These are phyloP conservation scores for Pleurotus citrinopileatus DNA, from an alignment of 768 basidiomycete species.

Conservation along the genomic window DNA sequence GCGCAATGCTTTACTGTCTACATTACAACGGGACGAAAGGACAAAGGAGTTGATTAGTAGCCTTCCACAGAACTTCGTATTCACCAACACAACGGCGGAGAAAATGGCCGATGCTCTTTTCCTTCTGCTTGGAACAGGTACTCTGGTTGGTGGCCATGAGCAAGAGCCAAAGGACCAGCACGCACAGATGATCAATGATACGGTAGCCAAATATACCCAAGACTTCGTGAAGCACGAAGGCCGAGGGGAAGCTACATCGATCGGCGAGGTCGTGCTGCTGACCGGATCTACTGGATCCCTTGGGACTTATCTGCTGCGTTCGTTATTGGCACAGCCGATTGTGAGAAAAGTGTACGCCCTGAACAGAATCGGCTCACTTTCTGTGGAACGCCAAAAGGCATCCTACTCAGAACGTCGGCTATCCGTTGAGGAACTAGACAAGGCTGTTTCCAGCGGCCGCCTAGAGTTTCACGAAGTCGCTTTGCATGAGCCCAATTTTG, in stretches of 20 bases:
- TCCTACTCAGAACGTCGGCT: not conserved
- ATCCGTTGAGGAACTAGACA: not conserved
- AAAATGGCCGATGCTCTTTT: too few species aligned
- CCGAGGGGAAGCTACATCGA: too few species aligned
- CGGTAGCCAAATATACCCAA: too few species aligned
- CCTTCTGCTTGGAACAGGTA: too few species aligned
- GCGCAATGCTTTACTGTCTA: not conserved
- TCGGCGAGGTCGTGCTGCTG: too few species aligned
- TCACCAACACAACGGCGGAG: too few species aligned
- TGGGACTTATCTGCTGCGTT: conserved; percentile 16
- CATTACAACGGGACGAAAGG: too few species aligned
- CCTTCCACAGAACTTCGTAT: conserved; percentile 1
- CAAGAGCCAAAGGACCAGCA: too few species aligned
- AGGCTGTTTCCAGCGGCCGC: not conserved
- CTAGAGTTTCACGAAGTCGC: conserved; percentile 1
- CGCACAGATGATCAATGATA: too few species aligned
- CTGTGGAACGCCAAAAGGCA: not conserved
- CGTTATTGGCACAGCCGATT: conserved; percentile 1
- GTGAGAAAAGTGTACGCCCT: conserved; percentile 19
- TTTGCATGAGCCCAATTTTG: not conserved
- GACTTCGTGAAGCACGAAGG: too few species aligned
- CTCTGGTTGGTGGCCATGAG: too few species aligned
- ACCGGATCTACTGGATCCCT: too few species aligned
- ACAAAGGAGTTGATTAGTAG: not conserved
- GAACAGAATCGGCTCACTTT: conserved; percentile 8